Conservation (phyloP, 2,329 filamentous ascomycete species). For the Ophiostoma ulmi region DNA sequence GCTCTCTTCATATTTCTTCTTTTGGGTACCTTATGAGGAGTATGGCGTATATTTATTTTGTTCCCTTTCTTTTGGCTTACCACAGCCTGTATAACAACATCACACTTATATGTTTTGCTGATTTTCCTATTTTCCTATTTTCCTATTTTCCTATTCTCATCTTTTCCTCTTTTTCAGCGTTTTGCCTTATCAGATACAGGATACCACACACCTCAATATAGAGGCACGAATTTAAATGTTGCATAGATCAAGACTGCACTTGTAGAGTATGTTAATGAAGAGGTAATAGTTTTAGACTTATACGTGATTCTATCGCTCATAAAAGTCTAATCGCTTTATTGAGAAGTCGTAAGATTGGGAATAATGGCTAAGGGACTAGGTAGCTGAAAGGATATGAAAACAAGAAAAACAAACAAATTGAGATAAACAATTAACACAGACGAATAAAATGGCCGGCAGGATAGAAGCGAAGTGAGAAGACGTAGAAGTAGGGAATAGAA, state of each 20-base stretch:
- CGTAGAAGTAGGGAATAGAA: neutral
- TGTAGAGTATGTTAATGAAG: neutral
- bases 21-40: neutral
- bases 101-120: neutral
- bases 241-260: neutral
- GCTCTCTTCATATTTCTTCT: neutral
- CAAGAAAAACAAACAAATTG: neutral
- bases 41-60: constrained; percentile 9
- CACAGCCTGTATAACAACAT: neutral
- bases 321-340: neutral
- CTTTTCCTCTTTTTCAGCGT: neutral
- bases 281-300: neutral
- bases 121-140: no score
- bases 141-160: no score
- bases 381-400: neutral
- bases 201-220: constrained; percentile 17
- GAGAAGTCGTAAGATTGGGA: neutral
- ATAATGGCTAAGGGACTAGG: neutral
- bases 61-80: neutral
- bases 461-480: neutral
- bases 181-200: constrained; percentile 15
- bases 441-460: neutral
- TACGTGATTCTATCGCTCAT: neutral
- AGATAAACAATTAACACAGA: constrained; percentile 13
- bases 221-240: constrained; percentile 17